Percentiles rank a stretch among this genome's conserved stretches.
phyloP scores from a whole-genome alignment of 73 alveolate species.

The Urostyla sp. region DNA sequence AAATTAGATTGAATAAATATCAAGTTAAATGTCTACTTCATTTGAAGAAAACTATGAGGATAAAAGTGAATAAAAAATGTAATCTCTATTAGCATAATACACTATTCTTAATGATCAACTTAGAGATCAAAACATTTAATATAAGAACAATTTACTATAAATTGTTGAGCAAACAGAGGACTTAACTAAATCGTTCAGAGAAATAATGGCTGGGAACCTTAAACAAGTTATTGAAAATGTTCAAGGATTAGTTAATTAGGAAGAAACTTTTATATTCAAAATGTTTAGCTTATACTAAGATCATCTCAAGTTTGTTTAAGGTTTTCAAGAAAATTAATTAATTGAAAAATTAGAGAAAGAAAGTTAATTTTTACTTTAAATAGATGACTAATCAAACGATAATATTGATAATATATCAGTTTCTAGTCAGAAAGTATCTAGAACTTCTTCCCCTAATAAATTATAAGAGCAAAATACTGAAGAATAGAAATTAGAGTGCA shows the following conservation, averaged over 20 bases:
- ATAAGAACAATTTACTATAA: constrained; percentile 1
- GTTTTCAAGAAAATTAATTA: too few species aligned
- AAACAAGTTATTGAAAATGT: constrained; percentile 4
- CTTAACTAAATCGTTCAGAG: constrained; percentile 30
- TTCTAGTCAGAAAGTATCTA: too few species aligned
- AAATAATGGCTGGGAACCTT: background rate
- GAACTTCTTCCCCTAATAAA: too few species aligned
- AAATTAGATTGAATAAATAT: constrained; percentile 6
- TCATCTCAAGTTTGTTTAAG: background rate
- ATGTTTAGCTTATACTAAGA: background rate
- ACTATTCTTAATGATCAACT: constrained; percentile 21
- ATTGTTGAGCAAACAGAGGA: constrained; percentile 19
- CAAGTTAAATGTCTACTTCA: background rate
- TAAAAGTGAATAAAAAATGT: background rate
- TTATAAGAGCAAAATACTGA: too few species aligned
- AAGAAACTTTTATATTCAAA: constrained; percentile 37
- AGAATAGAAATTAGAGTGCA: too few species aligned
- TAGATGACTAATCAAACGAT: too few species aligned
- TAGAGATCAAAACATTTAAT: constrained; percentile 6
- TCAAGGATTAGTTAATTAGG: constrained; percentile 23
- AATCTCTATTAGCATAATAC: constrained; percentile 15
- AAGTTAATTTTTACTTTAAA: too few species aligned
- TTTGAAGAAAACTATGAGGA: constrained; percentile 15
- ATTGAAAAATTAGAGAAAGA: too few species aligned
- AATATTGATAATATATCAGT: too few species aligned